Evolutionary conservation across 306 rosid species (phyloP).

Genomic region (Cajanus cajan): DNA sequence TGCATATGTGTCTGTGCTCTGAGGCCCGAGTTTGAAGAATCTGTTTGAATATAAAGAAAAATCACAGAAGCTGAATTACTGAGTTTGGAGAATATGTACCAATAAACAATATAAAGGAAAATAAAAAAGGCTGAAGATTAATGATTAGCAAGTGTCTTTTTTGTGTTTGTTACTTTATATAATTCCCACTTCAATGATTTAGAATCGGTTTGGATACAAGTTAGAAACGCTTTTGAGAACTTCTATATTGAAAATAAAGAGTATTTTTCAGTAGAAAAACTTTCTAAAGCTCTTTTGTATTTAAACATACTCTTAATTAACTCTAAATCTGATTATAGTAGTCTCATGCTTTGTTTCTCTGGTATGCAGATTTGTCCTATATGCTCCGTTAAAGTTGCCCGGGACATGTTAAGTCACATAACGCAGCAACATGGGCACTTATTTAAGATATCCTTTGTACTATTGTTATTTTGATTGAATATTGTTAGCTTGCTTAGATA

Average conservation of each 20-base stretch:
- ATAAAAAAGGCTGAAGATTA: slow-evolving; percentile 5
- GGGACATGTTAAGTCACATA: slow-evolving; percentile 91
- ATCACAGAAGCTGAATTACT: neutral
- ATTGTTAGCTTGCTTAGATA: neutral
- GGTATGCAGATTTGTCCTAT: slow-evolving; percentile 84
- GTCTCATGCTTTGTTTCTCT: slow-evolving; percentile 32
- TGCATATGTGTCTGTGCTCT: neutral
- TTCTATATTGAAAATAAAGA: too few species aligned
- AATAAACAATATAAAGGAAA: neutral
- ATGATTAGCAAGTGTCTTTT: neutral
- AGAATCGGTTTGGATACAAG: too few species aligned
- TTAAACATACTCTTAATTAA: too few species aligned
- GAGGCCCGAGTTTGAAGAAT: slow-evolving; percentile 12
- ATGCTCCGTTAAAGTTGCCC: slow-evolving; percentile 85
- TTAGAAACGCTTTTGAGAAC: too few species aligned
- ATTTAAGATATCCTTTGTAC: slow-evolving; percentile 84
- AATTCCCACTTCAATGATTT: slow-evolving; percentile 5
- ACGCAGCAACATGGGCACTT: slow-evolving; percentile 91
- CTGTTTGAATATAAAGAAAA: neutral
- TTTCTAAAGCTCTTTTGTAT: too few species aligned
- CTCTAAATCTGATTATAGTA: slow-evolving; percentile 21
- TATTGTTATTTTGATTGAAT: neutral
- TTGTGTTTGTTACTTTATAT: neutral
- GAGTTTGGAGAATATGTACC: neutral
- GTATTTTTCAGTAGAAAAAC: too few species aligned